Conservation (phyloP, 768 basidiomycete species). For the Astraeus odoratus region DNA sequence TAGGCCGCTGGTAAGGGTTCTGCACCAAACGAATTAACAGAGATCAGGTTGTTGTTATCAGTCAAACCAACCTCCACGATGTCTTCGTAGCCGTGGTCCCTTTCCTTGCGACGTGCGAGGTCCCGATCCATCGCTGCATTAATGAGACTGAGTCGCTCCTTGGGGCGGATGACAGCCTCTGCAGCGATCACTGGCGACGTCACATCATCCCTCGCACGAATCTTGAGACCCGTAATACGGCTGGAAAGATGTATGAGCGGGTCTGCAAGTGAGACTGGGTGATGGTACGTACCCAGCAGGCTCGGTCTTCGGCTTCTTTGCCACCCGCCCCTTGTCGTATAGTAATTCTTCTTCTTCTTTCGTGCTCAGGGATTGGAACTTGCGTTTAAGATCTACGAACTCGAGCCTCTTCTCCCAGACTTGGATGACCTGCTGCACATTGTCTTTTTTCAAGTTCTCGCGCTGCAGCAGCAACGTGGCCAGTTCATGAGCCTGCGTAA, state of each 20-base stretch:
- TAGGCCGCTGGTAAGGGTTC: slow-evolving; percentile 66
- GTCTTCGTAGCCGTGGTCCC: slow-evolving; percentile 84
- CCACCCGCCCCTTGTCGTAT: slow-evolving; percentile 61
- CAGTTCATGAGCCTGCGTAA: slow-evolving; percentile 65
- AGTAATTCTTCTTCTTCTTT: slow-evolving; percentile 69
- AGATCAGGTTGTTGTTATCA: not conserved
- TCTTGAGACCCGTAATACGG: slow-evolving; percentile 46
- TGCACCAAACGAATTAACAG: slow-evolving; percentile 22
- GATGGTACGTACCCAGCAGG: slow-evolving; percentile 8
- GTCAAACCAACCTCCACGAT: slow-evolving; percentile 58
- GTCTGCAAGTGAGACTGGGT: not conserved
- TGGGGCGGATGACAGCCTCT: slow-evolving; percentile 53
- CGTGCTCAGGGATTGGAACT: slow-evolving; percentile 51
- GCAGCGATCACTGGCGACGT: slow-evolving; percentile 32
- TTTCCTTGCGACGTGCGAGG: slow-evolving; percentile 58
- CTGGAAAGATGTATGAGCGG: slow-evolving; percentile 16
- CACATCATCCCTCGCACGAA: slow-evolving; percentile 41
- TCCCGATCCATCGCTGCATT: slow-evolving; percentile 50
- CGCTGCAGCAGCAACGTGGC: slow-evolving; percentile 62
- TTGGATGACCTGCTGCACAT: slow-evolving; percentile 46
- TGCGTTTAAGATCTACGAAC: slow-evolving; percentile 74
- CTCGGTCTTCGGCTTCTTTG: slow-evolving; percentile 48
- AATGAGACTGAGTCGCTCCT: slow-evolving; percentile 57
- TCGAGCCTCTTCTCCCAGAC: slow-evolving; percentile 78
- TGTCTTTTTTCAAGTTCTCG: slow-evolving; percentile 69